Base-by-base conservation (phyloP, 1,139 yeast genomes). In the Hansenula lynferdii region DNA sequence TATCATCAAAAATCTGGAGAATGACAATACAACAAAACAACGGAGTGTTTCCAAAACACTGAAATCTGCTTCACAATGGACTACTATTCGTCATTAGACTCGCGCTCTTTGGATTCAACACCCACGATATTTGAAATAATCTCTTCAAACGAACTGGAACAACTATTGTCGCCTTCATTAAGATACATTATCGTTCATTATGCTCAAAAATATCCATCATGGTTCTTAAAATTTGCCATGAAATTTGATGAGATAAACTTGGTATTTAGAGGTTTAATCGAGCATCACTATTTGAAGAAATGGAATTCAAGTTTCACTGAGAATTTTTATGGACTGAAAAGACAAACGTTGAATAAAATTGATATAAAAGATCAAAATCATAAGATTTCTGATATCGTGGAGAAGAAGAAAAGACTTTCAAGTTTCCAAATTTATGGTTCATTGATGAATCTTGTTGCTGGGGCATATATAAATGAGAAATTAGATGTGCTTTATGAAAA, bases 261-360 rank as follows among this genome's bases (percentile, higher is more conserved):
- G 10, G 47, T 75, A 2, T 48, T 82, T 5, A 66, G 92, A 57
- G 79, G 85, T 0, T 48, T 73, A 14, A 67, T 90, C 1, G 97
- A 92, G 59, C 81, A 80, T 70, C 73, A 75, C 49, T 86, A 83
- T 51, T 59, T 90, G 37, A 72, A 67, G 39, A 70, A 72, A 40
- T 85, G 95, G 87, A 90, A 85, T 53, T 80, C 95, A 0, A 77
- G 94, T 2, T 87, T 92, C 51, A 86, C 96, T 0, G 97, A 90
- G 58, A 85, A 85, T 57, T 92, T 90, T 57, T 90, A 92, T 56
- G 97, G 97, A 2, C 62, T 92, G 49, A 87, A 89, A 57, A 65
- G 95, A 39, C 50, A 72, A 4, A 60, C 71, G 31, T 55, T 69
- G 11, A 51, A 53, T 28, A 48, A 54, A 19, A 51, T 54, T 8